Conservation (phyloP, 805 yeast species). For the Candida dajiaensis region DNA sequence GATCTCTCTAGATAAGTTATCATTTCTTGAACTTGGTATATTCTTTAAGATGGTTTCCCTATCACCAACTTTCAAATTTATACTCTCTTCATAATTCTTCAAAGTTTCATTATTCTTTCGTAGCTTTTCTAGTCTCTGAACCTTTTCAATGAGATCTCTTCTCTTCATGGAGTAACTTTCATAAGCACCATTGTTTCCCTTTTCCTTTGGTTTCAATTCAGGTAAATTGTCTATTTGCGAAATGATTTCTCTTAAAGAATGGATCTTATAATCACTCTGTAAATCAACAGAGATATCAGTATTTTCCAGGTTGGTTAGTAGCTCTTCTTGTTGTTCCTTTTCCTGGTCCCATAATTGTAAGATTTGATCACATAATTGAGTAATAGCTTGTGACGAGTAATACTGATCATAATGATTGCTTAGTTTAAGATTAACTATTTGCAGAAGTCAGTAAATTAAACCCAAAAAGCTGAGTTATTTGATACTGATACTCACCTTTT, state of each 20-base stretch:
- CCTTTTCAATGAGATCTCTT: slow-evolving; percentile 5
- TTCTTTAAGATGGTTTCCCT: slow-evolving; percentile 12
- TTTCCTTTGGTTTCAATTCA: slow-evolving; percentile 3
- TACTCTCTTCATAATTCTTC: slow-evolving; percentile 6
- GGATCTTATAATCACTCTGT: slow-evolving; percentile 12
- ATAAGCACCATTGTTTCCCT: not conserved
- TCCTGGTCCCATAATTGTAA: slow-evolving; percentile 10
- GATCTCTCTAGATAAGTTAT: slow-evolving; percentile 14
- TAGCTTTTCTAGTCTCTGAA: slow-evolving; percentile 4
- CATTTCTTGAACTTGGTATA: slow-evolving; percentile 10
- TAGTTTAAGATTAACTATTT: slow-evolving; percentile 11
- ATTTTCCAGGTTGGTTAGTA: slow-evolving; percentile 4
- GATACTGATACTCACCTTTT: slow-evolving; percentile 2
- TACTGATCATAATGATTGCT: slow-evolving; percentile 4
- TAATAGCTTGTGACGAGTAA: slow-evolving; percentile 20
- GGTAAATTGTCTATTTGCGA: slow-evolving; percentile 16
- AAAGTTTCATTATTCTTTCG: slow-evolving; percentile 5
- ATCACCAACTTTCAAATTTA: slow-evolving; percentile 16
- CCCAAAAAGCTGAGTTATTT: too few relatives aligned
- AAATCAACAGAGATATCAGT: slow-evolving; percentile 13
- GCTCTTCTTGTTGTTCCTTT: slow-evolving; percentile 1
- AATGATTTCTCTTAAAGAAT: slow-evolving; percentile 15
- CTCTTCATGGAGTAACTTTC: slow-evolving; percentile 10
- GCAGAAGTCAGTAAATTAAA: not conserved
- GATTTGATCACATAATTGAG: slow-evolving; percentile 18